Conservation (phyloP, 768 basidiomycete genomes). For the Lactarius akahatsu region DNA sequence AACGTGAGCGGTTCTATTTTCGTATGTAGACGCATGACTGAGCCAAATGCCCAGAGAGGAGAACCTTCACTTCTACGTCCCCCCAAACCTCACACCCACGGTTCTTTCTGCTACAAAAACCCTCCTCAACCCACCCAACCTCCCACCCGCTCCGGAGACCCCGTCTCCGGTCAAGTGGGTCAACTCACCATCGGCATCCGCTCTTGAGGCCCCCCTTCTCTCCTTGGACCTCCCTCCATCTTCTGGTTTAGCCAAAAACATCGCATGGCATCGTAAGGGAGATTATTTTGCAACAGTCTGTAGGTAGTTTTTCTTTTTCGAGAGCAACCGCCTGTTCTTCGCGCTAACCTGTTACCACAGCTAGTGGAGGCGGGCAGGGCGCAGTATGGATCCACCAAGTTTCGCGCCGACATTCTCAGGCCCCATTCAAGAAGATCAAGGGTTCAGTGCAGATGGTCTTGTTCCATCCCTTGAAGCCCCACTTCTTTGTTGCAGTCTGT, state of each 20-base stretch:
- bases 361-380: slow-evolving; percentile 67
- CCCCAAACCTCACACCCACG: slow-evolving; percentile 68
- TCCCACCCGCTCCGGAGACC: slow-evolving; percentile 53
- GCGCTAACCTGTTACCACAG: slow-evolving; percentile 37
- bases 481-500: slow-evolving; percentile 96
- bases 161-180: slow-evolving; percentile 74
- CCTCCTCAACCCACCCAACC: slow-evolving; percentile 60
- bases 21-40: slow-evolving; percentile 11
- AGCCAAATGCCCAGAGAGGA: slow-evolving; percentile 59
- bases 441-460: slow-evolving; percentile 86
- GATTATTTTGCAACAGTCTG: slow-evolving; percentile 96
- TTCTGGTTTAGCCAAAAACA: slow-evolving; percentile 73
- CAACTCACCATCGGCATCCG: slow-evolving; percentile 46
- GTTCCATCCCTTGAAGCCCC: slow-evolving; percentile 92
- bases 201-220: slow-evolving; percentile 54
- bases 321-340: neutral
- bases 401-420: slow-evolving; percentile 91
- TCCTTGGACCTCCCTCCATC: slow-evolving; percentile 60
- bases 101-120: slow-evolving; percentile 58
- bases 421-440: slow-evolving; percentile 95
- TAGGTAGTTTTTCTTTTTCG: slow-evolving; percentile 46
- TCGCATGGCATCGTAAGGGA: slow-evolving; percentile 91
- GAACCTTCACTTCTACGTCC: slow-evolving; percentile 73
- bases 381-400: slow-evolving; percentile 96
- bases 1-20: slow-evolving; percentile 53